These are phyloP conservation scores for Phaseolus lunatus DNA, from an alignment of 306 rosid species.

Conservation along the genomic window DNA sequence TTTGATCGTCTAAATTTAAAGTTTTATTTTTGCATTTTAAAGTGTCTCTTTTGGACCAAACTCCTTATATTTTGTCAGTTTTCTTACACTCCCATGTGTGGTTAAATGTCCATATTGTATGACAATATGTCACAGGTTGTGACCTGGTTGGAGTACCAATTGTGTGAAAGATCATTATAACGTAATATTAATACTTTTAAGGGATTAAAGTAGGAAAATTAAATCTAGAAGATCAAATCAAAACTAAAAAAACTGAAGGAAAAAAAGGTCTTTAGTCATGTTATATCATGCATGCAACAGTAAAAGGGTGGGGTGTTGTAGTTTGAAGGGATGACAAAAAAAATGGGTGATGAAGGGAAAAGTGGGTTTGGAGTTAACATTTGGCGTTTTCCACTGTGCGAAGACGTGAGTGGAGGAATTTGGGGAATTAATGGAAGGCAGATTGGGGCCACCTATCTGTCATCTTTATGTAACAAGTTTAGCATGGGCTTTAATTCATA, in stretches of 20 bases:
- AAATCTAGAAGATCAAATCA: background rate
- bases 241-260: background rate
- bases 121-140: too few relatives aligned
- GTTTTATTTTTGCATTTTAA: background rate
- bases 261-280: background rate
- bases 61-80: background rate
- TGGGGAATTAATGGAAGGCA: slow-evolving; percentile 48
- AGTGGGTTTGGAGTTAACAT: slow-evolving; percentile 26
- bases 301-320: background rate
- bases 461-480: slow-evolving; percentile 57
- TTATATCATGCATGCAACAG: slow-evolving; percentile 53
- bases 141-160: background rate
- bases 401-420: slow-evolving; percentile 56
- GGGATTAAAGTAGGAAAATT: background rate
- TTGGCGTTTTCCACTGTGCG: slow-evolving; percentile 36
- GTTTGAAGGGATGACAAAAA: slow-evolving; percentile 14
- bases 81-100: background rate
- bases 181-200: background rate
- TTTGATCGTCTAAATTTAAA: background rate
- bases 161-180: background rate
- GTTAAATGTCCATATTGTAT: background rate
- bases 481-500: slow-evolving; percentile 52
- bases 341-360: slow-evolving; percentile 10
- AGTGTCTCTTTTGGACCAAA: background rate
- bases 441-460: slow-evolving; percentile 57